phyloP scores from a whole-genome alignment of 192 early-diverging fungal genomes.

The Coemansia furcata region DNA sequence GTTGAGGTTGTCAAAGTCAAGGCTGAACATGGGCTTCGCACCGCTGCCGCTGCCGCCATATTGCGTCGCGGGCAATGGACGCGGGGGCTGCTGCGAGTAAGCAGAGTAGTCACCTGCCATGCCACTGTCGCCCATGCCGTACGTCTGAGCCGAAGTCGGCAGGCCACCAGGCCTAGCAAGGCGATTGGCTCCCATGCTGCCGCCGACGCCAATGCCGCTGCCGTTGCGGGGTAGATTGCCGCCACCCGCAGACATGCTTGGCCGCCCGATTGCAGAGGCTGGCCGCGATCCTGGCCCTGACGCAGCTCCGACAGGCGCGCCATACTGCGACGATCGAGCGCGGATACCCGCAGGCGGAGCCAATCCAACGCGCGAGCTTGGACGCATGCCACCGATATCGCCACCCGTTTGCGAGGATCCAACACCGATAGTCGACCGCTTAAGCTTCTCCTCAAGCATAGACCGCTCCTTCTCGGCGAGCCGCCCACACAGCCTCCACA shows the following conservation, averaged over 20 bases:
- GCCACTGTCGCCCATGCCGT: background rate
- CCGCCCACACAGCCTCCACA: conserved; percentile 70
- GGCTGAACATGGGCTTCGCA: conserved; percentile 42
- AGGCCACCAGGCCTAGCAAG: conserved; percentile 12
- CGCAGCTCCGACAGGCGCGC: conserved; percentile 31
- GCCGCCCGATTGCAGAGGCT: conserved; percentile 15
- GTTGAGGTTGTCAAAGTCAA: conserved; percentile 56
- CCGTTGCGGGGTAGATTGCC: conserved; percentile 6
- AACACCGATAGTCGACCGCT: conserved; percentile 49
- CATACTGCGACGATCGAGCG: conserved; percentile 32
- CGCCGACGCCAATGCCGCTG: conserved; percentile 4
- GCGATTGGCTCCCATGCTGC: conserved; percentile 7
- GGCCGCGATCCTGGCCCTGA: conserved; percentile 17
- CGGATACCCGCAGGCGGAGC: conserved; percentile 23
- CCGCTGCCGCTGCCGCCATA: conserved; percentile 3
- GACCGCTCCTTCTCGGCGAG: conserved; percentile 79
- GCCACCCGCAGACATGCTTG: conserved; percentile 4
- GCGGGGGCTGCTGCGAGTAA: conserved; percentile 11
- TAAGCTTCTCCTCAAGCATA: conserved; percentile 78
- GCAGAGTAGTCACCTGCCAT: background rate
- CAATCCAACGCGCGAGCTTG: conserved; percentile 34
- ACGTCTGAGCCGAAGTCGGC: background rate
- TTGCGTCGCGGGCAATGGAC: conserved; percentile 11
- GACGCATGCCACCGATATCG: conserved; percentile 5
- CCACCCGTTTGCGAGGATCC: conserved; percentile 5